Percentiles rank a stretch among this genome's conserved stretches.
Evolutionary conservation across 2,329 filamentous ascomycete species (phyloP).

Genomic region (Beauveria sp.): DNA sequence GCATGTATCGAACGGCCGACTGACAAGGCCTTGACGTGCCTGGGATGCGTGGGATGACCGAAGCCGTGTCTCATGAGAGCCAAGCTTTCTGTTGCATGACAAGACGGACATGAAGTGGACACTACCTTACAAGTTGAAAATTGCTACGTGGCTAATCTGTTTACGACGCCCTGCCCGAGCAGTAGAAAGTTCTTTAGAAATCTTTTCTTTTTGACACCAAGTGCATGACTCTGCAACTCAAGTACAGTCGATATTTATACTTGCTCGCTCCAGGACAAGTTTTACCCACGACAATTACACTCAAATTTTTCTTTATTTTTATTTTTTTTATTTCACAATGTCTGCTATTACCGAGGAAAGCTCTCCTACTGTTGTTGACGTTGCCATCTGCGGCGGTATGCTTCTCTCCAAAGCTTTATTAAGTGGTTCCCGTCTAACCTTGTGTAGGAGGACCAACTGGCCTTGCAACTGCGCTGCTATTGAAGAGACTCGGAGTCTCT

Average conservation of each 20-base stretch:
- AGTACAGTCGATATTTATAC: not conserved
- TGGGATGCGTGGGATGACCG: slow-evolving; percentile 1
- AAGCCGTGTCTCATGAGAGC: not conserved
- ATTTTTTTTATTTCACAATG: not conserved
- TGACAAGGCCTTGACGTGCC: not conserved
- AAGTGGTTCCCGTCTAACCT: not conserved
- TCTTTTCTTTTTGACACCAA: not conserved
- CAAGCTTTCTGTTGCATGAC: not conserved
- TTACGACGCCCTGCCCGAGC: not conserved
- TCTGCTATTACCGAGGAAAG: not conserved
- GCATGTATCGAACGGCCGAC: not conserved
- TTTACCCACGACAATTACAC: not conserved
- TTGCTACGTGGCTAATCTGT: not conserved
- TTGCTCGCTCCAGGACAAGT: not conserved
- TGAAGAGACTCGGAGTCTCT: slow-evolving; percentile 32
- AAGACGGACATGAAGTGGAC: not conserved
- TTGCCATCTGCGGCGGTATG: slow-evolving; percentile 31
- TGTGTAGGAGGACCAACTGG: slow-evolving; percentile 36
- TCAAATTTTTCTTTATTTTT: not conserved
- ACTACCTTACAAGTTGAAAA: not conserved
- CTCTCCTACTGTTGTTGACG: slow-evolving; percentile 21
- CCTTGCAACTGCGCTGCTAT: slow-evolving; percentile 35
- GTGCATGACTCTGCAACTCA: not conserved
- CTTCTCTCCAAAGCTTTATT: not conserved
- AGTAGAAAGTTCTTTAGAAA: not conserved